Conservation (phyloP, 805 yeast genomes). For the Suhomyces tanzawaensis region DNA sequence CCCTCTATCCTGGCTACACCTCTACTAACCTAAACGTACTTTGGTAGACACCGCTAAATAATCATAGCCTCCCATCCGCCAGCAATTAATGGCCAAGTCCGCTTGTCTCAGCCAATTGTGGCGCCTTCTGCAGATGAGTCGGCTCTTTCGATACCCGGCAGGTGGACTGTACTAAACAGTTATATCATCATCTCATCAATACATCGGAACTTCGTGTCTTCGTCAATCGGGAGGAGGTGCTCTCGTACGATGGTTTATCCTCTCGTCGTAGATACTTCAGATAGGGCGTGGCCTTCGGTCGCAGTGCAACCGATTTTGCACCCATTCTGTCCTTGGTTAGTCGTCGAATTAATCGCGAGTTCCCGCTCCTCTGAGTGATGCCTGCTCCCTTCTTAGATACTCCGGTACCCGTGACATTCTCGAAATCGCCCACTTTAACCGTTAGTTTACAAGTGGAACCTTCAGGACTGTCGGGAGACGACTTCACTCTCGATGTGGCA, state of each 20-base stretch:
- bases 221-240: neutral
- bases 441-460: neutral
- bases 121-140: too few relatives aligned
- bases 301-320: neutral
- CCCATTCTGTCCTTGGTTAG: conserved; percentile 1
- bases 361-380: neutral
- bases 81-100: too few relatives aligned
- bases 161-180: too few relatives aligned
- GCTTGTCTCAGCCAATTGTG: too few relatives aligned
- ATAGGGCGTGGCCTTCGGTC: conserved; percentile 1
- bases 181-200: too few relatives aligned
- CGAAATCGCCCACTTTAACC: neutral
- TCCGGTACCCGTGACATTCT: neutral
- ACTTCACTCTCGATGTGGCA: neutral
- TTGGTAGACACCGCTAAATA: too few relatives aligned
- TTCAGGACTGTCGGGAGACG: neutral
- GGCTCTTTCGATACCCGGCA: too few relatives aligned
- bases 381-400: neutral
- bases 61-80: too few relatives aligned
- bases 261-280: conserved; percentile 6
- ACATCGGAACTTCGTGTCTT: too few relatives aligned
- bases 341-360: conserved; percentile 3
- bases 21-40: too few relatives aligned
- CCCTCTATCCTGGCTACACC: too few relatives aligned
- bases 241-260: conserved; percentile 7